A percentile compares a stretch with the other conserved stretches of the same genome.
Evolutionary conservation across 257 asterid genomes (phyloP).

Genomic region (Anisodus acutangulus): DNA sequence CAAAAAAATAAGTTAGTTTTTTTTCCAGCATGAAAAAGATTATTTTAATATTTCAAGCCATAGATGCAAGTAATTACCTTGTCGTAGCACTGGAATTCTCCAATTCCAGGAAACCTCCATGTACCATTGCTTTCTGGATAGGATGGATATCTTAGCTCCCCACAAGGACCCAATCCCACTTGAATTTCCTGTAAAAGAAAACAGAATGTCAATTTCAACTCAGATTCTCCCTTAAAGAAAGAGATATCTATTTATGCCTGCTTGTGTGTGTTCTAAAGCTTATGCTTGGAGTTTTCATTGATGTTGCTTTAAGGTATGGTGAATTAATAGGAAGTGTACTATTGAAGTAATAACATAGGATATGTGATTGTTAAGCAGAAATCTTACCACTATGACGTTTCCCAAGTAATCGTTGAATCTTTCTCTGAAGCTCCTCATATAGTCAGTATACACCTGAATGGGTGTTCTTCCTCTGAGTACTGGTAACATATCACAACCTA

Average conservation of each 20-base stretch:
- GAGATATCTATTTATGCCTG: background rate
- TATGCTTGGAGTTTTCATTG: background rate
- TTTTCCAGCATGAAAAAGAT: background rate
- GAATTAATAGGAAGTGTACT: too few relatives aligned
- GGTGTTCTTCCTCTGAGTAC: constrained; percentile 90
- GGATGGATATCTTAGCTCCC: constrained; percentile 94
- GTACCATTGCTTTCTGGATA: constrained; percentile 89
- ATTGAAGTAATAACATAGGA: background rate
- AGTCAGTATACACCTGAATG: constrained; percentile 83
- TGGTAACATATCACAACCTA: constrained; percentile 81
- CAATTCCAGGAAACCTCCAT: constrained; percentile 87
- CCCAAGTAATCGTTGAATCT: constrained; percentile 71
- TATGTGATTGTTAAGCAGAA: constrained; percentile 29
- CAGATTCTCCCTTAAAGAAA: background rate
- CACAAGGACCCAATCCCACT: constrained; percentile 97
- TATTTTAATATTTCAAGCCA: background rate
- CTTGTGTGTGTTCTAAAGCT: background rate
- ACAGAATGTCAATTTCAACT: constrained; percentile 24
- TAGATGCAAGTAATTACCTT: constrained; percentile 53
- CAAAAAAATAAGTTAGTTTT: background rate
- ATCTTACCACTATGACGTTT: constrained; percentile 64
- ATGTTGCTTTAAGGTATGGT: background rate
- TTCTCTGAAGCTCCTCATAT: constrained; percentile 73
- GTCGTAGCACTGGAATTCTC: constrained; percentile 89
- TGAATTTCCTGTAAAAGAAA: constrained; percentile 72